These are phyloP conservation scores for Ustilago lituana DNA, from an alignment of 1,284 basidiomycete species.

Conservation along the genomic window DNA sequence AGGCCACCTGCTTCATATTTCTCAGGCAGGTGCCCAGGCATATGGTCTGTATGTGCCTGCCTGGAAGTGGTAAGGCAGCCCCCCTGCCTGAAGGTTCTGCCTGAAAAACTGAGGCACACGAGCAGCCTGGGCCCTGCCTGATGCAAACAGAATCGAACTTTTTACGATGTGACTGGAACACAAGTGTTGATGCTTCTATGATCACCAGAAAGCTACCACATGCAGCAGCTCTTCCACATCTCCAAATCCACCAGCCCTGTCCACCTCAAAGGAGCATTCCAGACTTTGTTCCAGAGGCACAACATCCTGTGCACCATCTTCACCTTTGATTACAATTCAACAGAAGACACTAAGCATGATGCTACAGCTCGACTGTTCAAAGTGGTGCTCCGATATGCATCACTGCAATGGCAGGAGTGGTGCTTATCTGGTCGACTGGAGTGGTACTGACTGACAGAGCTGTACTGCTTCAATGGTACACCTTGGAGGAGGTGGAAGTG, in stretches of 20 bases:
- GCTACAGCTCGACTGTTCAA: not conserved
- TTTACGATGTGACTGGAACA: no score
- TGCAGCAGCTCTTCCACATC: constrained; percentile 3
- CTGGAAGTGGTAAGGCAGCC: no score
- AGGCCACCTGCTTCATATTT: no score
- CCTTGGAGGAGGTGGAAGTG: constrained; percentile 4
- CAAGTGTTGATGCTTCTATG: constrained; percentile 2
- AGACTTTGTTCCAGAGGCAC: not conserved
- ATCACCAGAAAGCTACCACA: constrained; percentile 1
- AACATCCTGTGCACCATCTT: constrained; percentile 8
- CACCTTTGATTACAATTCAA: not conserved
- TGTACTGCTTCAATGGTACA: constrained; percentile 1
- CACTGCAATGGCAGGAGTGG: constrained; percentile 3
- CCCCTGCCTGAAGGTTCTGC: no score
- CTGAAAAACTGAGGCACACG: no score
- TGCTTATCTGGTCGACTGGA: not conserved
- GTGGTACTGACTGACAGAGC: not conserved
- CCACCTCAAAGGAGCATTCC: not conserved
- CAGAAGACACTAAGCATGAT: not conserved
- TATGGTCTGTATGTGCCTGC: no score
- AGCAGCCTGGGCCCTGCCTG: no score
- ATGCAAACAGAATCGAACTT: no score
- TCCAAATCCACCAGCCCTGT: not conserved
- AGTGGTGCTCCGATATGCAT: not conserved
- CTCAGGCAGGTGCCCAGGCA: no score